Percentiles rank a stretch among this genome's conserved stretches.
phyloP scores from a whole-genome alignment of 2,329 filamentous ascomycete genomes.

The Fusarium sp. region DNA sequence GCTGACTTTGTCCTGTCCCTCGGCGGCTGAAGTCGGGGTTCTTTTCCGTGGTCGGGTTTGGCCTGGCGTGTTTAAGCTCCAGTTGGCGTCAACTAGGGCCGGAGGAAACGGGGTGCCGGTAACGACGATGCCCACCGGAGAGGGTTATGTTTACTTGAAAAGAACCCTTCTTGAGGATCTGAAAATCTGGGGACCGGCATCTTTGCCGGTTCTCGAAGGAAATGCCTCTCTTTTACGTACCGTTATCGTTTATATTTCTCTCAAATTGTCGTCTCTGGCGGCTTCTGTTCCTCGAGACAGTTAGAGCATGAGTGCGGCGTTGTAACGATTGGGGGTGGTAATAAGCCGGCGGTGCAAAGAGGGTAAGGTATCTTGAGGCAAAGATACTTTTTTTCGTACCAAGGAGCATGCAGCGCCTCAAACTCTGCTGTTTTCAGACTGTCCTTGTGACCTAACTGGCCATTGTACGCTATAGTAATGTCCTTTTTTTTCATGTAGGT shows the following conservation, averaged over 20 bases:
- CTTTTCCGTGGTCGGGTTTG: conserved; percentile 34
- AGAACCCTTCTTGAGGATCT: conserved; percentile 22
- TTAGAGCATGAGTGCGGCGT: conserved; percentile 1
- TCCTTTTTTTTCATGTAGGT: background rate
- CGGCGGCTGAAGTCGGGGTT: conserved; percentile 31
- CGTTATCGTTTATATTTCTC: background rate
- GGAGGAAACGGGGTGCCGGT: conserved; percentile 36
- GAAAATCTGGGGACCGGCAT: conserved; percentile 34
- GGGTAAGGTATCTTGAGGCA: conserved; percentile 22
- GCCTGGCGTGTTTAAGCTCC: conserved; percentile 39
- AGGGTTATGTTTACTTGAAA: conserved; percentile 30
- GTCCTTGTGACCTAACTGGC: conserved; percentile 21
- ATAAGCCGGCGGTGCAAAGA: conserved; percentile 30
- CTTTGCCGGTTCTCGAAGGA: conserved; percentile 30
- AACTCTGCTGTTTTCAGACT: conserved; percentile 20
- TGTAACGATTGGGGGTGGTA: conserved; percentile 21
- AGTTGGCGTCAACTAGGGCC: conserved; percentile 34
- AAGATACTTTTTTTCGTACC: conserved; percentile 1
- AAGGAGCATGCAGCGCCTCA: conserved; percentile 14
- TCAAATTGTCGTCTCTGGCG: conserved; percentile 8
- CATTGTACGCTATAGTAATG: background rate
- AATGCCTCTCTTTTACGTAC: conserved; percentile 31
- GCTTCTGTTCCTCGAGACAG: background rate
- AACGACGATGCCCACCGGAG: conserved; percentile 33
- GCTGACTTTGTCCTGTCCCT: background rate